Base-by-base conservation (phyloP, 257 asterid species). In the Nemophila menziesii region DNA sequence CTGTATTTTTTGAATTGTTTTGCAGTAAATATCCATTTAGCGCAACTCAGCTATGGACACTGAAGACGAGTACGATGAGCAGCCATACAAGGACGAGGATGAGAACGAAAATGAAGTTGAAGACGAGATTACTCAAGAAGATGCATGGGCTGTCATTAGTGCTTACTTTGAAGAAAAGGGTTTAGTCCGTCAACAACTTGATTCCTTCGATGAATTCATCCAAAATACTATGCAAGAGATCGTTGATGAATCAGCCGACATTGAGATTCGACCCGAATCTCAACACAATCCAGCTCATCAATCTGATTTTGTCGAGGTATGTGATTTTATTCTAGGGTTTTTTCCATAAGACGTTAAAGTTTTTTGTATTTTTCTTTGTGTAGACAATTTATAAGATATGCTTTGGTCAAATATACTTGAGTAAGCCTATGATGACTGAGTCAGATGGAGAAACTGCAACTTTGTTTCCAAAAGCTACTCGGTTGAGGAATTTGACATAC, bases 401-500 rank as follows among this genome's bases (percentile, higher is more conserved):
- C 56, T 90, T 90, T 23, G 96, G 98, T 40, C 98, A 90, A 67
- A 90, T 90, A 52, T 85, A 90, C 51, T 76, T 90, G 56, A 90
- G 98, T 63, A 90, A 90, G 58, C 98, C 96, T 9, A 90, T 90
- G 98, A 81, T 90, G 98, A 90, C 98, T 8, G 96, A 89, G 61
- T 90, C 98, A 18, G 98, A 90, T 65, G 98, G 98, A 62, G 98
- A 90, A 64, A 90, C 94, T 36, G 93, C 98, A 16, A 90, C 98
- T 9, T 71, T 90, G 75, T 90, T 90, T 67, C 98, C 98, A 17
- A 90, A 90, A 66, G 98, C 98, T 65, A 96, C 98, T 33, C 80
- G 98, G 73, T 66, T 90, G 55, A 81, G 98, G 60, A 90, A 90
- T 58, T 72, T 90, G 65, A 90, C 98, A 3, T 90, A 90, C 58